Evolutionary conservation across 2,329 filamentous ascomycete species (phyloP).

Genomic region (Venturia oleaginea): DNA sequence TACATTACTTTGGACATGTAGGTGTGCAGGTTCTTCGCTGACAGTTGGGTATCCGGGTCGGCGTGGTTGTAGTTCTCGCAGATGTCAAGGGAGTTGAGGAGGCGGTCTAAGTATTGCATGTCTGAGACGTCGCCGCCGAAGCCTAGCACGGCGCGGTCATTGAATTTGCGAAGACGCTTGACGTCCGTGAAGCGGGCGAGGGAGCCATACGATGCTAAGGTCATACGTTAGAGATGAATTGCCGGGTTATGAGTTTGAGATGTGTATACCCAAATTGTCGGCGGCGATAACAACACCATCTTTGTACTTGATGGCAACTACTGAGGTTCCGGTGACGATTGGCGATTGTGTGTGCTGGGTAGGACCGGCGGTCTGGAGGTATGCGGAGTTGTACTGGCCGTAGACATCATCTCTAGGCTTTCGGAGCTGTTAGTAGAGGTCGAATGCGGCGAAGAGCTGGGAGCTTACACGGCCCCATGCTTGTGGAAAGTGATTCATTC

Average conservation of each 20-base stretch:
- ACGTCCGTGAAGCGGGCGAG: conserved; percentile 91
- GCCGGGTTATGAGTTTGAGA: conserved; percentile 1
- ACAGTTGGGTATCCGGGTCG: conserved; percentile 43
- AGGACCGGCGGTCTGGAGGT: conserved; percentile 63
- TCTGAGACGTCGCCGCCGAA: conserved; percentile 97
- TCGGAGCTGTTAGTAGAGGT: conserved; percentile 20
- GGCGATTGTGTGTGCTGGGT: conserved; percentile 85
- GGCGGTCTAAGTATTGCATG: conserved; percentile 96
- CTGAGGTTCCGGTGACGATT: conserved; percentile 92
- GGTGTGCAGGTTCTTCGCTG: conserved; percentile 90
- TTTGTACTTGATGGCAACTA: conserved; percentile 90
- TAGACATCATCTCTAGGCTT: conserved; percentile 97
- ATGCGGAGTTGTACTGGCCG: conserved; percentile 81
- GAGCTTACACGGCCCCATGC: conserved; percentile 54
- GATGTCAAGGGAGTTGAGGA: conserved; percentile 78
- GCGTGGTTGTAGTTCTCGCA: conserved; percentile 67
- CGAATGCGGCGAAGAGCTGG: conserved; percentile 16
- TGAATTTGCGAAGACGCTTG: conserved; percentile 87
- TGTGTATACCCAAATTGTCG: conserved; percentile 73
- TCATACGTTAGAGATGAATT: conserved; percentile 1
- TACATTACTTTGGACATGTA: conserved; percentile 96
- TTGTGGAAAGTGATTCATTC: conserved; percentile 58
- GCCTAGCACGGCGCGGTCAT: conserved; percentile 73
- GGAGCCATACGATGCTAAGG: conserved; percentile 86
- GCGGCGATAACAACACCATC: conserved; percentile 93